Evolutionary conservation across 495 filamentous ascomycete species (phyloP).

Genomic region (Podospora pseudopauciseta): DNA sequence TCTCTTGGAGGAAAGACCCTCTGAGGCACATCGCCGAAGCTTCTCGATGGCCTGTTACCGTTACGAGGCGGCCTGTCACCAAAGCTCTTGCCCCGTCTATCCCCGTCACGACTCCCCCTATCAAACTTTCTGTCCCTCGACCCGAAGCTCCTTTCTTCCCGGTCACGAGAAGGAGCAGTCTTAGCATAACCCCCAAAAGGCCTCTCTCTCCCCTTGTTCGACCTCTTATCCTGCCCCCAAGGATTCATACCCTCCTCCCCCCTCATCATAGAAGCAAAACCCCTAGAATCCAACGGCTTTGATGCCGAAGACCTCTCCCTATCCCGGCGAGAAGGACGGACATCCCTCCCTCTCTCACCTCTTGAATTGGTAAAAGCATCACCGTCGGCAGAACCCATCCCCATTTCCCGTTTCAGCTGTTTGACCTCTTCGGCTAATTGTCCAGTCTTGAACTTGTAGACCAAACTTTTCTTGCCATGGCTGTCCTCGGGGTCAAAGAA

Average conservation of each 20-base stretch:
- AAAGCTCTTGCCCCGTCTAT: background rate
- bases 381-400: background rate
- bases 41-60: constrained; percentile 1
- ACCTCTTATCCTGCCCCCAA: background rate
- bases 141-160: background rate
- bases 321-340: background rate
- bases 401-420: background rate
- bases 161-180: background rate
- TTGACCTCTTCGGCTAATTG: constrained; percentile 23
- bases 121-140: background rate
- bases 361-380: constrained; percentile 10
- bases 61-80: background rate
- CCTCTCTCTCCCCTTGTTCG: background rate
- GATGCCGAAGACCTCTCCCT: background rate
- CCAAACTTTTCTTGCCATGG: constrained; percentile 48
- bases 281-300: background rate
- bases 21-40: background rate
- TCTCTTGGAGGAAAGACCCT: background rate
- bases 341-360: background rate
- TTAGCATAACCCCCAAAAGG: background rate
- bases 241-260: background rate
- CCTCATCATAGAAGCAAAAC: constrained; percentile 6
- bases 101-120: background rate
- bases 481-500: constrained; percentile 39
- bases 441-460: constrained; percentile 39